These are phyloP conservation scores for Pulveroboletus sp. DNA, from an alignment of 768 basidiomycete genomes.

Conservation along the genomic window DNA sequence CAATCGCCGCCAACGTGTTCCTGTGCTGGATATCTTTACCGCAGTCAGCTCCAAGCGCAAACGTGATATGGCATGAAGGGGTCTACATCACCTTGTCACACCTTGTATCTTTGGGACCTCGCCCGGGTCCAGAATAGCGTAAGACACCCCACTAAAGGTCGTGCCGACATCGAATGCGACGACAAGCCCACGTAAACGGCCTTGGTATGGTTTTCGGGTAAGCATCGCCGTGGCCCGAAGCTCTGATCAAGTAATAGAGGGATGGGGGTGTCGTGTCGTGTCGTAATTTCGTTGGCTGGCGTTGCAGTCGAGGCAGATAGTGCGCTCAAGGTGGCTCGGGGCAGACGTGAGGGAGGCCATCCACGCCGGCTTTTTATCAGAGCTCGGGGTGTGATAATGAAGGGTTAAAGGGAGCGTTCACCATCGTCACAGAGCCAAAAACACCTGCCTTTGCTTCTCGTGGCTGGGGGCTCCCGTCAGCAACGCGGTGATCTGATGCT, in stretches of 20 bases:
- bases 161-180: constrained; percentile 41
- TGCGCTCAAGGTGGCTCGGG: neutral
- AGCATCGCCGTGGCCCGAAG: constrained; percentile 27
- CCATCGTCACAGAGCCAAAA: neutral
- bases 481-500: too few species aligned
- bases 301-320: neutral
- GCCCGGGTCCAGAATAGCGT: constrained; percentile 40
- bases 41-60: constrained; percentile 3
- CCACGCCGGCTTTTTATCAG: constrained; percentile 19
- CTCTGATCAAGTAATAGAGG: neutral
- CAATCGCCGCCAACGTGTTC: constrained; percentile 41
- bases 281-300: constrained; percentile 8
- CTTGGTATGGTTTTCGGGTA: constrained; percentile 37
- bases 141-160: constrained; percentile 40
- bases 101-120: constrained; percentile 35
- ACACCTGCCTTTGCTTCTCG: neutral
- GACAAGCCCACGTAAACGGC: constrained; percentile 34
- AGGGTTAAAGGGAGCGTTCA: constrained; percentile 10
- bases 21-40: constrained; percentile 37
- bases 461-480: too few species aligned
- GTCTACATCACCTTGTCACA: constrained; percentile 28
- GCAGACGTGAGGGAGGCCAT: neutral
- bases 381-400: neutral
- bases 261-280: neutral
- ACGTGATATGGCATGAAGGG: constrained; percentile 11